These are phyloP conservation scores for Spergularia azorica DNA, from an alignment of 179 eudicot species.

Conservation along the genomic window DNA sequence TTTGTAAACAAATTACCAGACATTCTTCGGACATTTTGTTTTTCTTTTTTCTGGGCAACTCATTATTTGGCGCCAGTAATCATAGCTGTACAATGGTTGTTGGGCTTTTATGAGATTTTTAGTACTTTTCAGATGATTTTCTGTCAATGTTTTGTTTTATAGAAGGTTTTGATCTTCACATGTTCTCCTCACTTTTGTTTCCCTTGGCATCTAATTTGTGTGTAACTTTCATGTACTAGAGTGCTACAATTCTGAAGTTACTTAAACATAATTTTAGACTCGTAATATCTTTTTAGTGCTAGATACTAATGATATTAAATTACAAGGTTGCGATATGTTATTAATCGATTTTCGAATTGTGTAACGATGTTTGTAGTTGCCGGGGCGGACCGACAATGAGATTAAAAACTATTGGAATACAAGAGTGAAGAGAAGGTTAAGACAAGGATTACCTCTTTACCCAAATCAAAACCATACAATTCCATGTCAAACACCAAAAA, in stretches of 20 bases:
- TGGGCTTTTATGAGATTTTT: slow-evolving; percentile 17
- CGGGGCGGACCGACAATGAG: slow-evolving; percentile 69
- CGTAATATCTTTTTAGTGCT: not conserved
- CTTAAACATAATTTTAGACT: not conserved
- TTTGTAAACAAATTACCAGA: slow-evolving; percentile 15
- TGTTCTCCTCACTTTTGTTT: not conserved
- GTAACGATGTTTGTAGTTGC: slow-evolving; percentile 37
- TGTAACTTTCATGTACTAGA: not conserved
- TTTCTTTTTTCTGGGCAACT: not conserved
- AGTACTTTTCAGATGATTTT: slow-evolving; percentile 6
- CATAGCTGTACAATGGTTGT: not conserved
- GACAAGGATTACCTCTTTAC: slow-evolving; percentile 55
- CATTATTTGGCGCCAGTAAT: slow-evolving; percentile 15
- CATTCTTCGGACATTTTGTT: slow-evolving; percentile 1
- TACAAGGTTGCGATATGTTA: too few relatives aligned
- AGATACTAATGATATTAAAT: too few relatives aligned
- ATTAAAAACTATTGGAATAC: slow-evolving; percentile 75
- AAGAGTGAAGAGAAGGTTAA: slow-evolving; percentile 46
- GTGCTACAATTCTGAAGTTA: too few relatives aligned
- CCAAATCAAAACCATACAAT: slow-evolving; percentile 29
- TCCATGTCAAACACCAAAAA: slow-evolving; percentile 9
- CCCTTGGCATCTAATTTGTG: not conserved
- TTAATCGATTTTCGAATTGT: not conserved
- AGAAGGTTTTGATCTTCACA: not conserved
- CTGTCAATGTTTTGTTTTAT: slow-evolving; percentile 3